Conservation (phyloP, 768 basidiomycete species). For the Krasilnikovozyma curviuscula region DNA sequence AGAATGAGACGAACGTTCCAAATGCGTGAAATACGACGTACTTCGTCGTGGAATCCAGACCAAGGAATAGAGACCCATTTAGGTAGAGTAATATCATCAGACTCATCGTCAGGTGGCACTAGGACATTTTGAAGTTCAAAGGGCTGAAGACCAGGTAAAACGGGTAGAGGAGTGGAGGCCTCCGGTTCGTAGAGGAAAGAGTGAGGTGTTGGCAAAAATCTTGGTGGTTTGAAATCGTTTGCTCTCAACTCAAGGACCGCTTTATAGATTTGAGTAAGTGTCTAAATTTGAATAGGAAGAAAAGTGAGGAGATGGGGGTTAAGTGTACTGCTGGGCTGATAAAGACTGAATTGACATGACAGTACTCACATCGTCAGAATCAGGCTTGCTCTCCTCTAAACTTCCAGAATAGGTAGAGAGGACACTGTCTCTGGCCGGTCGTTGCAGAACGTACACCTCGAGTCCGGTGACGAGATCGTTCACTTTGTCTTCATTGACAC, state of each 20-base stretch:
- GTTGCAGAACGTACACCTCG: neutral
- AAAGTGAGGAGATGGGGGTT: neutral
- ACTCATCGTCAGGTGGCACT: conserved; percentile 57
- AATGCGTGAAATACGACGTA: neutral
- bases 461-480: conserved; percentile 1
- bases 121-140: conserved; percentile 59
- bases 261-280: conserved; percentile 51
- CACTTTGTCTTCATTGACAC: neutral
- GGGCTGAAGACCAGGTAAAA: conserved; percentile 24
- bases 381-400: neutral
- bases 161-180: conserved; percentile 4
- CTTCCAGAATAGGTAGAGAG: neutral
- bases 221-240: conserved; percentile 36
- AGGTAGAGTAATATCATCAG: neutral
- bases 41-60: too few relatives aligned
- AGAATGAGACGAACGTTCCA: neutral
- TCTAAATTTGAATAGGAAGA: conserved; percentile 28
- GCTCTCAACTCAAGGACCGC: conserved; percentile 44
- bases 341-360: neutral
- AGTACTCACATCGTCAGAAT: conserved; percentile 6
- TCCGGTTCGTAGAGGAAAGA: conserved; percentile 28
- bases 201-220: conserved; percentile 30
- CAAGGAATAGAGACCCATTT: neutral
- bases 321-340: neutral
- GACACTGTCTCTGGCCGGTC: neutral